Evolutionary conservation across 2,329 filamentous ascomycete species (phyloP).

Genomic region (Alternaria hordeiaustralica): DNA sequence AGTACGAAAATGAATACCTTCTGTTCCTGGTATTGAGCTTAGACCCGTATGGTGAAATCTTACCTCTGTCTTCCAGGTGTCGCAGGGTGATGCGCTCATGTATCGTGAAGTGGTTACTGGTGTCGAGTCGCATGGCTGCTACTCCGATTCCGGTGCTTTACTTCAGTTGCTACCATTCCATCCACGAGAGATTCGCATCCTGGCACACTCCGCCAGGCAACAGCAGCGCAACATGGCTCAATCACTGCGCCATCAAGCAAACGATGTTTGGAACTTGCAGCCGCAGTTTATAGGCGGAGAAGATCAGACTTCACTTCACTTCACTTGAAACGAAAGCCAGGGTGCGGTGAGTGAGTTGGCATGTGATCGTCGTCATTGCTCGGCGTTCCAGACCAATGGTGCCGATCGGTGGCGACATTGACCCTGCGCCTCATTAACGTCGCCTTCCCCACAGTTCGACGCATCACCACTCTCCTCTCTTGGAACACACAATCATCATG

Average conservation of each 20-base stretch:
- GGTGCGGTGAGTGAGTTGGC: conserved; percentile 9
- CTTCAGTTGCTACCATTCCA: background rate
- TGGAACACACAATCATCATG: conserved; percentile 41
- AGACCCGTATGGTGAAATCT: background rate
- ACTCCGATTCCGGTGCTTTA: background rate
- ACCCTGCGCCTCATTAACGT: conserved; percentile 29
- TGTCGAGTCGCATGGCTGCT: background rate
- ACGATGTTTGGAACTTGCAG: background rate
- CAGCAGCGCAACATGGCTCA: background rate
- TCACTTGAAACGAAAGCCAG: background rate
- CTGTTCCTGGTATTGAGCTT: background rate
- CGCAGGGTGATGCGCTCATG: background rate
- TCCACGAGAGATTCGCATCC: background rate
- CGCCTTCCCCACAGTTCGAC: conserved; percentile 25
- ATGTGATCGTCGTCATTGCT: conserved; percentile 27
- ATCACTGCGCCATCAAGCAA: too few relatives aligned
- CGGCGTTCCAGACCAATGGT: conserved; percentile 16
- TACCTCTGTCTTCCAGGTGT: background rate
- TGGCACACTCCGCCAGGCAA: background rate
- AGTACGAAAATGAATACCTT: conserved; percentile 27
- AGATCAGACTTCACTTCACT: background rate
- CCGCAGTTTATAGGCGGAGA: background rate
- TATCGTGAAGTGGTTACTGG: background rate
- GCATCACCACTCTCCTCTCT: conserved; percentile 15
- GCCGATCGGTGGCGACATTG: conserved; percentile 21